A percentile compares a stretch with the other conserved stretches of the same genome.
Evolutionary conservation across 257 asterid species (phyloP).

Genomic region (Parsonsia alboflavescens): DNA sequence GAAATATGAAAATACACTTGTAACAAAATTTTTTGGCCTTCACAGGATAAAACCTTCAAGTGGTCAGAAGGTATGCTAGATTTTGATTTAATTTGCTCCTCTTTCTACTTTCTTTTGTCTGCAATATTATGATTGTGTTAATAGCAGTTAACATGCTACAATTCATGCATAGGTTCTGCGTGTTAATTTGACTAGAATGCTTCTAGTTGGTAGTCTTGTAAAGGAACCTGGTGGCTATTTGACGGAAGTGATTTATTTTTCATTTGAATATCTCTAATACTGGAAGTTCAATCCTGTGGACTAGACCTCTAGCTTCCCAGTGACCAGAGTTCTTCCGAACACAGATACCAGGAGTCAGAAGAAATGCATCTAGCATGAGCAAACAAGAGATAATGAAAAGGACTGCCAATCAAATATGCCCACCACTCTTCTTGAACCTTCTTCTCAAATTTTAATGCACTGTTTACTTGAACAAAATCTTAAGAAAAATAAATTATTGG

Average conservation of each 20-base stretch:
- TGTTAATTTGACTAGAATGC: not conserved
- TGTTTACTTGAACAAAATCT: not conserved
- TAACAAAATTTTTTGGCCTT: conserved; percentile 95
- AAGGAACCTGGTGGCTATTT: not conserved
- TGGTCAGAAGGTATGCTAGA: conserved; percentile 76
- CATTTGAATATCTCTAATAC: not conserved
- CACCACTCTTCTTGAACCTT: not conserved
- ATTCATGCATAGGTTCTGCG: conserved; percentile 5
- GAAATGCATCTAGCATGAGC: conserved; percentile 8
- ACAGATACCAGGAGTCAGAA: not conserved
- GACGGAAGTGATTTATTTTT: not conserved
- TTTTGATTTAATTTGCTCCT: not conserved
- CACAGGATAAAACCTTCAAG: conserved; percentile 94
- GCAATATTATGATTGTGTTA: not conserved
- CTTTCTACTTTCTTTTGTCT: not conserved
- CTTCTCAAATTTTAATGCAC: not conserved
- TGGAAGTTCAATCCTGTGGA: not conserved
- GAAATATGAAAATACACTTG: conserved; percentile 74
- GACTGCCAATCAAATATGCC: not conserved
- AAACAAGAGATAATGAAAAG: not conserved
- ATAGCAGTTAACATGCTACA: not conserved
- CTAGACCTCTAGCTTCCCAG: not conserved
- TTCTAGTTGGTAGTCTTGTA: not conserved
- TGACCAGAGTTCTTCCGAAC: not conserved
- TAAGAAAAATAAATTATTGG: not conserved